Percentiles rank a stretch among this genome's conserved stretches.
These are phyloP conservation scores for Nakazawaea pomicola DNA, from an alignment of 805 yeast species.

Conservation along the genomic window DNA sequence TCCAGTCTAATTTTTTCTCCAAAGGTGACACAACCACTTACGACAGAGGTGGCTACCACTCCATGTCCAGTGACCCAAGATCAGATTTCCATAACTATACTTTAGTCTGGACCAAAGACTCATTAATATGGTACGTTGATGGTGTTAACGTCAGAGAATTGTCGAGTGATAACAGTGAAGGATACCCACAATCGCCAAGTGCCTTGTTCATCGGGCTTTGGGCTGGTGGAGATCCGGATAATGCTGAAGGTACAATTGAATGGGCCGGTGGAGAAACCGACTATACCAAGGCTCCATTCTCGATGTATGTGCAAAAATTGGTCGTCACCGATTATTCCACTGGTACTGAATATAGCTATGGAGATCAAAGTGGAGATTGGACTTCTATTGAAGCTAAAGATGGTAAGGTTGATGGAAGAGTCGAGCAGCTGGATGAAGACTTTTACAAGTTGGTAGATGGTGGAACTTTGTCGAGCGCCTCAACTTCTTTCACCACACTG, in stretches of 20 bases:
- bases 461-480: background rate
- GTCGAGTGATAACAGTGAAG: constrained; percentile 45
- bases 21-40: constrained; percentile 75
- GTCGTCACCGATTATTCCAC: constrained; percentile 64
- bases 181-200: constrained; percentile 91
- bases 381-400: constrained; percentile 49
- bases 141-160: constrained; percentile 60
- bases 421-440: constrained; percentile 36
- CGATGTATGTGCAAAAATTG: constrained; percentile 57
- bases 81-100: constrained; percentile 59
- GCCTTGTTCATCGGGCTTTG: constrained; percentile 61
- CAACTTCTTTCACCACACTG: background rate
- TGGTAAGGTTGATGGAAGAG: constrained; percentile 62
- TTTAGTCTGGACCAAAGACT: constrained; percentile 64
- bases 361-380: constrained; percentile 54
- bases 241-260: constrained; percentile 62
- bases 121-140: constrained; percentile 57
- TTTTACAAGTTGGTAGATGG: constrained; percentile 32
- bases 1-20: constrained; percentile 76
- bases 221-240: constrained; percentile 77
- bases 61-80: constrained; percentile 41
- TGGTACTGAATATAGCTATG: constrained; percentile 53
- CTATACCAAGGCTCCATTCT: constrained; percentile 60
- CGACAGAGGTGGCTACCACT: constrained; percentile 74
- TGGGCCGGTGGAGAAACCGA: constrained; percentile 85